Evolutionary conservation across 2,329 filamentous ascomycete genomes (phyloP).

Genomic region (Byssoonygena ceratinophila): DNA sequence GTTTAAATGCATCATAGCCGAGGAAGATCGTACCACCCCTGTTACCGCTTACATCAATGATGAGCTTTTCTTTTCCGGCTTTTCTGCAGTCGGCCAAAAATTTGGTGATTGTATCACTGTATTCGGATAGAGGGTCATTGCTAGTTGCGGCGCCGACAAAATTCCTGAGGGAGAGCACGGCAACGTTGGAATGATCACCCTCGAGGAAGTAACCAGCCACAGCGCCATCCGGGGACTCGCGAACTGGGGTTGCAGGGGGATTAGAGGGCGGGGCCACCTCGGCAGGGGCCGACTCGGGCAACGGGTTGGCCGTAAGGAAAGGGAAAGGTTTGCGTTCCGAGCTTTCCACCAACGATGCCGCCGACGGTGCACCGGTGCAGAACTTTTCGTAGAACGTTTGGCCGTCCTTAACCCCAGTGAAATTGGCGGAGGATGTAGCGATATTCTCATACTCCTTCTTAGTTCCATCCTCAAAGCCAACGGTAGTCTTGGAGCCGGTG

Average conservation of each 20-base stretch:
- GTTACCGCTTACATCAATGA: conserved; percentile 55
- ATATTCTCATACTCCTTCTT: conserved; percentile 20
- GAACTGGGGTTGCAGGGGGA: conserved; percentile 19
- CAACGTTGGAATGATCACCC: conserved; percentile 32
- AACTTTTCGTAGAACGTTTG: conserved; percentile 34
- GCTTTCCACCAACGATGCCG: conserved; percentile 8
- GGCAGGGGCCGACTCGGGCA: not conserved
- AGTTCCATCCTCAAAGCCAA: conserved; percentile 27
- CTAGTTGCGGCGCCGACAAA: conserved; percentile 23
- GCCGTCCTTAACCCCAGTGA: conserved; percentile 32
- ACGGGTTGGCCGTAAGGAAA: not conserved
- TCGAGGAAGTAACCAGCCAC: conserved; percentile 39
- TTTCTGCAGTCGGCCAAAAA: conserved; percentile 42
- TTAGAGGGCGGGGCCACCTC: conserved; percentile 11
- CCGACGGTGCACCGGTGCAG: conserved; percentile 17
- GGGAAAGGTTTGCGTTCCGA: not conserved
- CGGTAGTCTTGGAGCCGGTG: conserved; percentile 21
- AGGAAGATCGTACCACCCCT: conserved; percentile 45
- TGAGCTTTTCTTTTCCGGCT: conserved; percentile 47
- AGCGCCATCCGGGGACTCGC: conserved; percentile 27
- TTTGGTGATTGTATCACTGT: conserved; percentile 31
- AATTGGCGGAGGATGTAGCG: conserved; percentile 21
- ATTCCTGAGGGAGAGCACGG: conserved; percentile 36
- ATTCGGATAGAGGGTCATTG: conserved; percentile 19
- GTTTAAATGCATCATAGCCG: conserved; percentile 43